Conservation (phyloP, 805 yeast species). For the Clavispora vitiphila region DNA sequence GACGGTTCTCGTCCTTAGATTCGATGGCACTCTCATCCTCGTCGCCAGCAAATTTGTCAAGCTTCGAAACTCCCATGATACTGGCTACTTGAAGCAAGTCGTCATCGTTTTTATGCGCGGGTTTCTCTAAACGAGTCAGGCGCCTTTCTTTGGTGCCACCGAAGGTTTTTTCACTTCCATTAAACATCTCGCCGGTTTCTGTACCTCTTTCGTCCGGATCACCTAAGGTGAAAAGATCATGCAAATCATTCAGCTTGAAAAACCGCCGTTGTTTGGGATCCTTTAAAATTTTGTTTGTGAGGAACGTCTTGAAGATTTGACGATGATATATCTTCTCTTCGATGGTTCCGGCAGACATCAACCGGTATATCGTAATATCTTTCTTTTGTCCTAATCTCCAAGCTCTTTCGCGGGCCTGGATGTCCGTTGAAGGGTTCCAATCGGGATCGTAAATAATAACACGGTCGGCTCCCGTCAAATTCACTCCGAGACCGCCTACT, state of each 20-base stretch:
- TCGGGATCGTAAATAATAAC: slow-evolving; percentile 95
- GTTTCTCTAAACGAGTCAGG: slow-evolving; percentile 22
- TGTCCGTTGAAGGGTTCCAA: slow-evolving; percentile 97
- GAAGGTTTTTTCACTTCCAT: slow-evolving; percentile 39
- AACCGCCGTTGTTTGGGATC: slow-evolving; percentile 94
- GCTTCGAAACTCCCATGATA: slow-evolving; percentile 66
- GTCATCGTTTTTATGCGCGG: slow-evolving; percentile 46
- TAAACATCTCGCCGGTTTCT: slow-evolving; percentile 62
- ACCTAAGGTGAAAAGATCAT: slow-evolving; percentile 82
- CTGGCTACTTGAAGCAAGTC: slow-evolving; percentile 62
- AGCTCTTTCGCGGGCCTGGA: slow-evolving; percentile 94
- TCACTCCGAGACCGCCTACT: slow-evolving; percentile 95
- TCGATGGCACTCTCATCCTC: slow-evolving; percentile 15
- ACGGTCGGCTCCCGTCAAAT: slow-evolving; percentile 90
- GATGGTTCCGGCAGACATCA: slow-evolving; percentile 92
- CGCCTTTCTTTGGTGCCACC: slow-evolving; percentile 30
- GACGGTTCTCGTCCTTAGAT: slow-evolving; percentile 45
- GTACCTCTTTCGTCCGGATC: slow-evolving; percentile 64
- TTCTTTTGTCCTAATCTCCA: slow-evolving; percentile 95
- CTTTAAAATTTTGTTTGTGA: slow-evolving; percentile 87
- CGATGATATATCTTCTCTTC: slow-evolving; percentile 97
- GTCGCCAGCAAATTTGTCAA: slow-evolving; percentile 59
- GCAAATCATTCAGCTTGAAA: slow-evolving; percentile 87
- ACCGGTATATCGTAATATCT: slow-evolving; percentile 83
- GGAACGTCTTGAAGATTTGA: slow-evolving; percentile 90